Evolutionary conservation across 768 basidiomycete species (phyloP), one percentile per base, ranked within the genome.

Genomic region (Leccinum olivaceopallidum): DNA sequence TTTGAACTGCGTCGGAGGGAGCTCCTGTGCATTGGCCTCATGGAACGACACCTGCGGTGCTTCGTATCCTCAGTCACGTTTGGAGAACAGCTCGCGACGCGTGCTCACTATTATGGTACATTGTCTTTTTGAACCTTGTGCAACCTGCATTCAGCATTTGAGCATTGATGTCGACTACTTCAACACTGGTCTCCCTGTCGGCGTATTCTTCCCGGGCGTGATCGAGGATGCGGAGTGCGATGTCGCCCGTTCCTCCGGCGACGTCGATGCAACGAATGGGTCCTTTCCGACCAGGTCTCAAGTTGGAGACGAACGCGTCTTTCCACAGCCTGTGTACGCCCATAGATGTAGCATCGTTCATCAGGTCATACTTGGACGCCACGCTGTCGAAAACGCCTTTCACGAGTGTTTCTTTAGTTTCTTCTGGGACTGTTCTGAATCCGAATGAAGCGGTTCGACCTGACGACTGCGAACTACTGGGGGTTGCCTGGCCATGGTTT

Each of bases 341-440:
- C 62, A 98, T 77, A 4, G 97, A 98, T 75, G 95, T 92, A n/a
- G 95, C 93, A 71, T 98, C 97, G 80, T 99, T 99, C 96, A 99
- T 97, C 47, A 98, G 75, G 75, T 98, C 97, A 77, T 99, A 99
- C 50, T 84, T 89, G 37, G 92, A 89, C 48, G 97, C 95, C 59
- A 99, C 97, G 7, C 93, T 96, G 70, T 92, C 87, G 77, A 99
- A 99, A 55, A 99, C 95, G 64, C 84, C 84, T 68, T 92, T 93
- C 63, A 99, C 97, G 51, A 98, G 81, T 2, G 83, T 77, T 77
- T 98, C 96, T 72, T 99, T 99, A 37, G 82, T 73, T 36, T 90
- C 87, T 71, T 93, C 90, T 14, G 90, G 90, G 3, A 99, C 87
- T 7, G 88, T 91, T 75, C 81, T 84, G 83, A 94, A 99, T 28